Percentiles rank a stretch among this genome's conserved stretches.
Evolutionary conservation across 768 basidiomycete genomes (phyloP).

Genomic region (Russula sp.): DNA sequence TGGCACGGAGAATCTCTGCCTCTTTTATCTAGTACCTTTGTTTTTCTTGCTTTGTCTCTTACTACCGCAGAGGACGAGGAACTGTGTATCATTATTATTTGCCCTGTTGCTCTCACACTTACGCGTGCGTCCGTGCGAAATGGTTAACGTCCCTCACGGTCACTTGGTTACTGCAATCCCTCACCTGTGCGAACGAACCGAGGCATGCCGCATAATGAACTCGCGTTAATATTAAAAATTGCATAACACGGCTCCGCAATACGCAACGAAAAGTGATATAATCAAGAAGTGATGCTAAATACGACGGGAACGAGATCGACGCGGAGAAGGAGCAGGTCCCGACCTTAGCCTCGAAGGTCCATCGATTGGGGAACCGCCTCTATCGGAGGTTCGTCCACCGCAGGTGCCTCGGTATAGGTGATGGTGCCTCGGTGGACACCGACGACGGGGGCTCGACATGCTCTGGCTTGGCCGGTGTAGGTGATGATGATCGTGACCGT

Average conservation of each 20-base stretch:
- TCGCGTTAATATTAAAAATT: conserved; percentile 1
- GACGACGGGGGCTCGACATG: neutral
- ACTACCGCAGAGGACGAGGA: conserved; percentile 24
- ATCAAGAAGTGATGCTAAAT: neutral
- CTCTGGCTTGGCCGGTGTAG: neutral
- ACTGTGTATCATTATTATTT: conserved; percentile 30
- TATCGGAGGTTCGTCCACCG: conserved; percentile 29
- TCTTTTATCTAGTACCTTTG: conserved; percentile 21
- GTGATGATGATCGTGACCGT: neutral
- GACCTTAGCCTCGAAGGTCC: conserved; percentile 34
- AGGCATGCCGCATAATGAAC: too few species aligned
- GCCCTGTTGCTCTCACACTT: conserved; percentile 10
- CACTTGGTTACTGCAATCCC: conserved; percentile 6
- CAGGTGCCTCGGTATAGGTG: conserved; percentile 12
- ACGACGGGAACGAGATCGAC: neutral
- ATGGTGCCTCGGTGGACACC: conserved; percentile 9
- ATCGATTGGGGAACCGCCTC: conserved; percentile 28
- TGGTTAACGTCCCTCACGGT: conserved; percentile 8
- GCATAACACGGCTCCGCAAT: neutral
- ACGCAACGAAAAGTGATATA: neutral
- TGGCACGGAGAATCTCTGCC: neutral
- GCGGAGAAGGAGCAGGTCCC: neutral
- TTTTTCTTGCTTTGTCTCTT: conserved; percentile 3
- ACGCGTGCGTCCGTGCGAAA: conserved; percentile 21
- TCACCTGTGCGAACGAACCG: neutral